Conservation (phyloP, 106 monocot genomes). For the Iris macrosiphon region DNA sequence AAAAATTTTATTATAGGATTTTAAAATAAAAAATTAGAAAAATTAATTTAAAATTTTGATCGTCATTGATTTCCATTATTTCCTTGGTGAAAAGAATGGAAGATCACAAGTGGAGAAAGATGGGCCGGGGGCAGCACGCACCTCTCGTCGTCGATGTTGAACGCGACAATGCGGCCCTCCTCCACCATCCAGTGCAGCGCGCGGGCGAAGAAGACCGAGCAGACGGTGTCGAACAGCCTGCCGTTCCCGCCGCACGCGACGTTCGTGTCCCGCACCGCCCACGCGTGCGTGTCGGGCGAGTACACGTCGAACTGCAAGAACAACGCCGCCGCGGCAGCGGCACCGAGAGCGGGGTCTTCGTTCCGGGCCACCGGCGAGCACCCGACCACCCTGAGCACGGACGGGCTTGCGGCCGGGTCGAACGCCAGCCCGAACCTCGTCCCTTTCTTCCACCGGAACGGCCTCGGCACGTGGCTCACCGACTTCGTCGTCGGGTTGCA, state of each 20-base stretch:
- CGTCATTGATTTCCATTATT: too few relatives aligned
- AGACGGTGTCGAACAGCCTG: not conserved
- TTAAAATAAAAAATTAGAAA: too few relatives aligned
- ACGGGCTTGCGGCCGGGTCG: not conserved
- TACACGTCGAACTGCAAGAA: constrained; percentile 3
- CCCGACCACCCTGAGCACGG: not conserved
- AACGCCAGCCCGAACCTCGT: constrained; percentile 3
- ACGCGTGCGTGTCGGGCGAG: not conserved
- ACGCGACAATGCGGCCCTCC: not conserved
- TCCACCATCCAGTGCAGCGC: constrained; percentile 8
- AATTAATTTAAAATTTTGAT: too few relatives aligned
- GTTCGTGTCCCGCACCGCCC: not conserved
- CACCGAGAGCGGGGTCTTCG: not conserved
- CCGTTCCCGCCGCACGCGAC: not conserved
- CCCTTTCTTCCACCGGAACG: not conserved
- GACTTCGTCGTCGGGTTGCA: constrained; percentile 6
- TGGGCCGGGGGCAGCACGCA: too few relatives aligned
- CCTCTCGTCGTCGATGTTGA: not conserved
- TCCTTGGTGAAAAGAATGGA: too few relatives aligned
- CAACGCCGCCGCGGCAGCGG: too few relatives aligned
- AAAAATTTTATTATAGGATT: too few relatives aligned
- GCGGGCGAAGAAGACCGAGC: constrained; percentile 1
- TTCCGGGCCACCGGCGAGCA: not conserved
- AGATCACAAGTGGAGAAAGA: too few relatives aligned
- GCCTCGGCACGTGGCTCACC: not conserved